Percentiles rank a stretch among this genome's conserved stretches.
These are phyloP conservation scores for Cystobasidiaceae sp. DNA, from an alignment of 1,284 basidiomycete species.

Conservation along the genomic window DNA sequence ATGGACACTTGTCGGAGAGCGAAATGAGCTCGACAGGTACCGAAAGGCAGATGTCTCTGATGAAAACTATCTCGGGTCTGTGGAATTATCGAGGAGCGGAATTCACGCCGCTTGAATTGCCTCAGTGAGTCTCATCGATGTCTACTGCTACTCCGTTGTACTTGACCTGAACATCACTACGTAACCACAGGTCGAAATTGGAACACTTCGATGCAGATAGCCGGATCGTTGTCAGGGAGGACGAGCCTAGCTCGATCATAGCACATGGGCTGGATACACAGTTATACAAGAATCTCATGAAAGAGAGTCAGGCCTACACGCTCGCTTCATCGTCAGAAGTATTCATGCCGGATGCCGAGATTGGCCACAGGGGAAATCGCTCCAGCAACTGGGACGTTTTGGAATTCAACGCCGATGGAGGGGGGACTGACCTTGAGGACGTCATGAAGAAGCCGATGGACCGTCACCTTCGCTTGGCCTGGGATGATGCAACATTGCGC, in stretches of 20 bases:
- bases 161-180: neutral
- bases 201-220: slow-evolving; percentile 95
- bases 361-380: slow-evolving; percentile 59
- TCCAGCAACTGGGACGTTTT: slow-evolving; percentile 39
- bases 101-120: slow-evolving; percentile 55
- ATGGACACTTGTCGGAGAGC: slow-evolving; percentile 23
- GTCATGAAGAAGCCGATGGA: slow-evolving; percentile 33
- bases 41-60: slow-evolving; percentile 64
- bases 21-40: slow-evolving; percentile 34
- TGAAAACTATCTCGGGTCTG: slow-evolving; percentile 79
- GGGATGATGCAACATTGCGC: slow-evolving; percentile 53
- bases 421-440: slow-evolving; percentile 63
- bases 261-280: slow-evolving; percentile 81
- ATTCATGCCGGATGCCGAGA: slow-evolving; percentile 72
- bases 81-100: slow-evolving; percentile 62
- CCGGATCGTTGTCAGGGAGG: slow-evolving; percentile 88
- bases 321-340: slow-evolving; percentile 36
- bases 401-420: slow-evolving; percentile 33
- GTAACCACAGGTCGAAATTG: slow-evolving; percentile 28
- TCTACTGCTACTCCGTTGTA: neutral
- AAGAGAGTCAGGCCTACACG: slow-evolving; percentile 55
- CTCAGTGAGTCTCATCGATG: slow-evolving; percentile 48
- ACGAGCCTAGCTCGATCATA: slow-evolving; percentile 97
- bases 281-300: slow-evolving; percentile 40
- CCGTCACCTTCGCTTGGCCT: slow-evolving; percentile 22